phyloP scores from a whole-genome alignment of 352 stramenopile species.

The Phytophthora pistaciae region DNA sequence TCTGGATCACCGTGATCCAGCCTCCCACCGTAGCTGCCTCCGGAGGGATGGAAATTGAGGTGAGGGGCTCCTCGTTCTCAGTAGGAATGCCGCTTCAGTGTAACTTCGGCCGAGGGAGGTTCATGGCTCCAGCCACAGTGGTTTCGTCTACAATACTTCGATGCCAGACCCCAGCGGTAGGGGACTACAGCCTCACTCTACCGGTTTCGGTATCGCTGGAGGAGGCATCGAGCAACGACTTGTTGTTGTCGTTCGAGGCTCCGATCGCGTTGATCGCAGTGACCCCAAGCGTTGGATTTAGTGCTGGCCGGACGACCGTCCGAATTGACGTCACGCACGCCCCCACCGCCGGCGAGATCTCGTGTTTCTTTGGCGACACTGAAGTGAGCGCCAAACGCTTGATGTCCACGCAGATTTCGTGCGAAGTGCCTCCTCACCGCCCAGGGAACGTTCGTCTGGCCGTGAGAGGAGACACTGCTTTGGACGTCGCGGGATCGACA shows the following conservation, averaged over 20 bases:
- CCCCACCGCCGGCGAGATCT: conserved; percentile 9
- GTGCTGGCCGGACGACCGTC: conserved; percentile 32
- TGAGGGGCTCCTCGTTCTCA: conserved; percentile 39
- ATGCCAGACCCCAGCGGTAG: conserved; percentile 30
- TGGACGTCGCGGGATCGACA: conserved; percentile 13
- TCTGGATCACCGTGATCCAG: conserved; percentile 33
- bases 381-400: conserved; percentile 21
- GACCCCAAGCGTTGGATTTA: conserved; percentile 42
- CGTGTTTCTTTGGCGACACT: conserved; percentile 43
- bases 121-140: conserved; percentile 16
- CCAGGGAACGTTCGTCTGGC: conserved; percentile 26
- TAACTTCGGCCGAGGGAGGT: conserved; percentile 34
- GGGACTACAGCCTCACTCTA: conserved; percentile 22
- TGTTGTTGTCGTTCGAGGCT: conserved; percentile 44
- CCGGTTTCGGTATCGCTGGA: conserved; percentile 28
- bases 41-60: conserved; percentile 26
- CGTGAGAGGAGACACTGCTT: conserved; percentile 16
- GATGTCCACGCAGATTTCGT: conserved; percentile 27
- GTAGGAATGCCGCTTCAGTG: conserved; percentile 16
- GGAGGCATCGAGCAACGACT: conserved; percentile 33
- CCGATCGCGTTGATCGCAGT: conserved; percentile 25
- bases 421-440: conserved; percentile 32
- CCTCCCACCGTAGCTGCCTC: conserved; percentile 27
- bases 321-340: conserved; percentile 27
- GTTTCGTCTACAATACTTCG: conserved; percentile 23